Evolutionary conservation across 345 rosid genomes (phyloP).

Genomic region (Citrus unshiu): DNA sequence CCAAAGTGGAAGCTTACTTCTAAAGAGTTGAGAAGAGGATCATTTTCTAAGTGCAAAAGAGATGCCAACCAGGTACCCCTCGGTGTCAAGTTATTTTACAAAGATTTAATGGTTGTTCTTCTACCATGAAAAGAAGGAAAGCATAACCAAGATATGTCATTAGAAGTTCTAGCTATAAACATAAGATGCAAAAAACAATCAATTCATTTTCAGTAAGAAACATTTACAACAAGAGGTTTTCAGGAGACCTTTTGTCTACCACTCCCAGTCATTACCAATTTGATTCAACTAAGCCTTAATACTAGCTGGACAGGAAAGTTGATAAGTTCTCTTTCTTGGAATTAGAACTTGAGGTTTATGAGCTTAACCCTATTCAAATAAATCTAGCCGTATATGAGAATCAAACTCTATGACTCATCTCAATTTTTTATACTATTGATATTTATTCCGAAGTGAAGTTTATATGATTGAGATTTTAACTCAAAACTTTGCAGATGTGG

Average conservation of each 20-base stretch:
- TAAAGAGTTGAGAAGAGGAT: constrained; percentile 46
- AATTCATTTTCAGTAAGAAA: background rate
- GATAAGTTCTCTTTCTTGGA: background rate
- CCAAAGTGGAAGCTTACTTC: constrained; percentile 63
- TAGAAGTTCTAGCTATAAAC: background rate
- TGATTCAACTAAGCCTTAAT: background rate
- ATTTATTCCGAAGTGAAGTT: background rate
- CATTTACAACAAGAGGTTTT: background rate
- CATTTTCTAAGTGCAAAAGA: constrained; percentile 64
- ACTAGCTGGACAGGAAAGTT: background rate
- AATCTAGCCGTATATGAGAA: background rate
- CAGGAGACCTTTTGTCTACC: no score
- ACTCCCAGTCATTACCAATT: background rate
- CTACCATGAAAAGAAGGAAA: background rate
- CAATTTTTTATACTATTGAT: background rate
- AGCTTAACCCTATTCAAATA: background rate
- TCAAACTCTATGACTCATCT: background rate
- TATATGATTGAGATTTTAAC: constrained; percentile 7
- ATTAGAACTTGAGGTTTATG: background rate
- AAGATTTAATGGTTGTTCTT: background rate
- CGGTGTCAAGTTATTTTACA: background rate
- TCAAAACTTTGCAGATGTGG: constrained; percentile 62
- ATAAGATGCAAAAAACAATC: background rate
- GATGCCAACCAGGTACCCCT: constrained; percentile 77
- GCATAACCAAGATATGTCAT: no score